These are phyloP conservation scores for Kwoniella dendrophila DNA, from an alignment of 768 basidiomycete species.

Conservation along the genomic window DNA sequence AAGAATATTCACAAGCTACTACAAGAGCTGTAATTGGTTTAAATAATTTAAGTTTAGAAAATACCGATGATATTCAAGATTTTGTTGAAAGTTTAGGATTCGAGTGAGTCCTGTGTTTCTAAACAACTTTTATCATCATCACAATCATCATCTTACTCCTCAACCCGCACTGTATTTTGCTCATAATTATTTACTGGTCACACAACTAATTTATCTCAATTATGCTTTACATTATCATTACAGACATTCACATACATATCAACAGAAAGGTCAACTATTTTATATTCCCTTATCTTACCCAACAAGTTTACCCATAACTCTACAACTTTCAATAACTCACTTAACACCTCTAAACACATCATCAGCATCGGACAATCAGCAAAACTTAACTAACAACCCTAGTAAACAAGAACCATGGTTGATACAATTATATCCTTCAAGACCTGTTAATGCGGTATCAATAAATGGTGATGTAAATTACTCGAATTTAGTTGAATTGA, in stretches of 20 bases:
- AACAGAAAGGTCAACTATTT: conserved; percentile 28
- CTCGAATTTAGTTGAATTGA: conserved; percentile 30
- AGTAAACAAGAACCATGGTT: conserved; percentile 29
- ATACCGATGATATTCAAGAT: conserved; percentile 25
- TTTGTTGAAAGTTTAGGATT: conserved; percentile 40
- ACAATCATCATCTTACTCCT: too few relatives aligned
- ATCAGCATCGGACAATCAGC: neutral
- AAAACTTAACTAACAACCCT: conserved; percentile 1
- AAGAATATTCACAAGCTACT: conserved; percentile 38
- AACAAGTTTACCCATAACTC: conserved; percentile 15
- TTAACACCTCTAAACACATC: conserved; percentile 9
- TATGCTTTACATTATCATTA: neutral
- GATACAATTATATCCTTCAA: conserved; percentile 34
- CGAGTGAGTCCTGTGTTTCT: too few relatives aligned
- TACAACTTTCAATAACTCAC: conserved; percentile 31
- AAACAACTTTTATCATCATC: too few relatives aligned
- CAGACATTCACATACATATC: conserved; percentile 39
- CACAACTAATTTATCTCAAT: neutral
- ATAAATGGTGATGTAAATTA: conserved; percentile 24
- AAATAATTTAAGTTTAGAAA: conserved; percentile 22
- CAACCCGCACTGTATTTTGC: too few relatives aligned
- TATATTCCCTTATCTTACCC: conserved; percentile 21
- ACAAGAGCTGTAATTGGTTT: conserved; percentile 36
- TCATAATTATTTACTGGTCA: neutral
- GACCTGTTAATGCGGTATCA: conserved; percentile 36